Conservation (phyloP, 371 early-diverging fungal species). For the Mucor velutinosus region DNA sequence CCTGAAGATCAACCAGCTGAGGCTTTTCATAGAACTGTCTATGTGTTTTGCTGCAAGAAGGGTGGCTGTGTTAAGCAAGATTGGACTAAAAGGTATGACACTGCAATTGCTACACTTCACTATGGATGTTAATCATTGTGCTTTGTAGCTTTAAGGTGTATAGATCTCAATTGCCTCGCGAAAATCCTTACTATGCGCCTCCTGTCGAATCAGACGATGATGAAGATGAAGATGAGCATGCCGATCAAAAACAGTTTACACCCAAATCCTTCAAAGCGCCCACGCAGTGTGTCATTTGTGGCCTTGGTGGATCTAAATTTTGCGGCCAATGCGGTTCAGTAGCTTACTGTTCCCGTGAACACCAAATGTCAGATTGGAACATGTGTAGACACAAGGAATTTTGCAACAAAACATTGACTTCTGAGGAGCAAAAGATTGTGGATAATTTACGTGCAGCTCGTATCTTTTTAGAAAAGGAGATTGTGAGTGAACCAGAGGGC, state of each 20-base stretch:
- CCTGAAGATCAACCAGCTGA: constrained; percentile 87
- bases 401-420: constrained; percentile 49
- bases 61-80: constrained; percentile 76
- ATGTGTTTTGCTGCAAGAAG: constrained; percentile 89
- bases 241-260: constrained; percentile 22
- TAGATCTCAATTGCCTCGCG: constrained; percentile 84
- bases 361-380: constrained; percentile 88
- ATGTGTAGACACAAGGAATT: constrained; percentile 71
- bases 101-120: neutral
- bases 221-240: constrained; percentile 38
- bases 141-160: constrained; percentile 79
- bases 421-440: constrained; percentile 16
- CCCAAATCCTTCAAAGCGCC: constrained; percentile 44
- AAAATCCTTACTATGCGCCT: constrained; percentile 73
- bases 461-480: constrained; percentile 71
- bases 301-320: constrained; percentile 73
- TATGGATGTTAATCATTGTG: neutral
- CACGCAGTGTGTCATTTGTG: constrained; percentile 63
- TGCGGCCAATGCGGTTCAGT: constrained; percentile 79
- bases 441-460: constrained; percentile 30
- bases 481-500: constrained; percentile 77
- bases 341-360: constrained; percentile 83
- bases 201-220: constrained; percentile 38
- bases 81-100: constrained; percentile 60
- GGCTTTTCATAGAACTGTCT: constrained; percentile 90